Evolutionary conservation across 495 filamentous ascomycete species (phyloP).

Genomic region (Neurospora sp.): DNA sequence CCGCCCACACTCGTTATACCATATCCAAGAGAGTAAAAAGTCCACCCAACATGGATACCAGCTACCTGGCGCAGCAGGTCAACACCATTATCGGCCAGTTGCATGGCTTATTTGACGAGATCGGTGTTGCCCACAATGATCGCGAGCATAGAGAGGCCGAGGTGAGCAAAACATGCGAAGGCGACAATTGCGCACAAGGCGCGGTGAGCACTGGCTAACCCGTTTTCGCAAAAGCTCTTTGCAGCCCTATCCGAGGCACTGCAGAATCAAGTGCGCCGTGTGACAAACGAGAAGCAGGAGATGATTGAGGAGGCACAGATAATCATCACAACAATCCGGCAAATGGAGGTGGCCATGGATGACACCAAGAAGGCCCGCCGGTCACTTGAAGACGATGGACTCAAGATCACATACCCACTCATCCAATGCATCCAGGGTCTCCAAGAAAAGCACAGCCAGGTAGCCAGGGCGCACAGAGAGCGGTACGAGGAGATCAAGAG

Average conservation of each 20-base stretch:
- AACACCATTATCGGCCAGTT: slow-evolving; percentile 83
- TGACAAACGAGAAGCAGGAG: slow-evolving; percentile 76
- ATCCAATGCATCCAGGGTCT: slow-evolving; percentile 63
- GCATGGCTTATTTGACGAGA: slow-evolving; percentile 91
- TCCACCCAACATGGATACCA: slow-evolving; percentile 62
- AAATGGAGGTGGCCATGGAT: slow-evolving; percentile 87
- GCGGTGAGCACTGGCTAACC: neutral
- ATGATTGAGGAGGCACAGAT: slow-evolving; percentile 79
- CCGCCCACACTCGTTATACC: neutral
- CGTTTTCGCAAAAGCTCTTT: slow-evolving; percentile 53
- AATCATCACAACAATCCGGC: slow-evolving; percentile 72
- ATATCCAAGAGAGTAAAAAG: neutral
- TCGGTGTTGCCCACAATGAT: slow-evolving; percentile 83
- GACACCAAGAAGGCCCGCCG: slow-evolving; percentile 55
- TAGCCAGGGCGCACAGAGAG: slow-evolving; percentile 75
- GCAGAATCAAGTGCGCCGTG: slow-evolving; percentile 69
- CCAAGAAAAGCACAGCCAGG: slow-evolving; percentile 73
- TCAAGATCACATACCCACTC: slow-evolving; percentile 72
- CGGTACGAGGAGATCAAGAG: slow-evolving; percentile 91
- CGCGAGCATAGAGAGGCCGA: slow-evolving; percentile 78
- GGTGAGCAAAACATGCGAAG: slow-evolving; percentile 33
- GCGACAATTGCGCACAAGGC: neutral
- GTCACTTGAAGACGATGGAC: slow-evolving; percentile 44
- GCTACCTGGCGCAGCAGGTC: slow-evolving; percentile 86
- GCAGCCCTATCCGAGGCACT: slow-evolving; percentile 77